phyloP scores from a whole-genome alignment of 2,329 filamentous ascomycete genomes.

The Pseudonectria foliicola region DNA sequence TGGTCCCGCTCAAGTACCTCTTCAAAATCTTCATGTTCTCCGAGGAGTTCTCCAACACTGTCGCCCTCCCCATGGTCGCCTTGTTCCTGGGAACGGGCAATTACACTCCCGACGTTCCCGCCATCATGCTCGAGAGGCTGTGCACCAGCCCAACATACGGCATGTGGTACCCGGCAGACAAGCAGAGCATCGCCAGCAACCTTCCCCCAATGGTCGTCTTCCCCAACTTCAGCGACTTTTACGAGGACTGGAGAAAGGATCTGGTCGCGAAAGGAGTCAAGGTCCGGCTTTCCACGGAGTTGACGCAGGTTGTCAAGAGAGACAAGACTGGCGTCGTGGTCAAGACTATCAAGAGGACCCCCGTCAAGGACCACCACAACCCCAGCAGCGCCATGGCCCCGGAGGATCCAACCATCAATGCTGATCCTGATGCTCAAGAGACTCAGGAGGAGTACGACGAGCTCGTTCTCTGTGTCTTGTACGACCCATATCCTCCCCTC shows the following conservation, averaged over 20 bases:
- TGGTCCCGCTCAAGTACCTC: slow-evolving; percentile 57
- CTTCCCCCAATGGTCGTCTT: slow-evolving; percentile 61
- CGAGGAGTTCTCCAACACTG: slow-evolving; percentile 62
- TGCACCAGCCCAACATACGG: slow-evolving; percentile 53
- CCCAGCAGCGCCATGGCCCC: too few species aligned
- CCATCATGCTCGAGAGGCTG: slow-evolving; percentile 56
- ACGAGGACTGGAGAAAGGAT: slow-evolving; percentile 50
- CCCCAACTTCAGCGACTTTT: slow-evolving; percentile 54
- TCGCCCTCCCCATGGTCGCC: slow-evolving; percentile 65
- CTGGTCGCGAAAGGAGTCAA: slow-evolving; percentile 47
- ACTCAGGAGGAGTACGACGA: slow-evolving; percentile 53
- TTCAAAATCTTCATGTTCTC: slow-evolving; percentile 63
- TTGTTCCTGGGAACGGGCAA: slow-evolving; percentile 71
- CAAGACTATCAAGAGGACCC: slow-evolving; percentile 7
- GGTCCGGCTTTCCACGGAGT: slow-evolving; percentile 49
- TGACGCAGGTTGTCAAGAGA: slow-evolving; percentile 44
- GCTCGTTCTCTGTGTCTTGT: slow-evolving; percentile 55
- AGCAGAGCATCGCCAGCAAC: slow-evolving; percentile 48
- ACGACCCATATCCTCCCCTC: too few species aligned
- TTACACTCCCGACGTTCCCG: slow-evolving; percentile 63
- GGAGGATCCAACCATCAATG: slow-evolving; percentile 32
- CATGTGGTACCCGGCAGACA: slow-evolving; percentile 49
- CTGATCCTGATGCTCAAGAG: slow-evolving; percentile 27
- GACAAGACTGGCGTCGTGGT: slow-evolving; percentile 39
- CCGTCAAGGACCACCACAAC: slow-evolving; percentile 36